phyloP scores from a whole-genome alignment of 768 basidiomycete genomes.

The Russula sp. region DNA sequence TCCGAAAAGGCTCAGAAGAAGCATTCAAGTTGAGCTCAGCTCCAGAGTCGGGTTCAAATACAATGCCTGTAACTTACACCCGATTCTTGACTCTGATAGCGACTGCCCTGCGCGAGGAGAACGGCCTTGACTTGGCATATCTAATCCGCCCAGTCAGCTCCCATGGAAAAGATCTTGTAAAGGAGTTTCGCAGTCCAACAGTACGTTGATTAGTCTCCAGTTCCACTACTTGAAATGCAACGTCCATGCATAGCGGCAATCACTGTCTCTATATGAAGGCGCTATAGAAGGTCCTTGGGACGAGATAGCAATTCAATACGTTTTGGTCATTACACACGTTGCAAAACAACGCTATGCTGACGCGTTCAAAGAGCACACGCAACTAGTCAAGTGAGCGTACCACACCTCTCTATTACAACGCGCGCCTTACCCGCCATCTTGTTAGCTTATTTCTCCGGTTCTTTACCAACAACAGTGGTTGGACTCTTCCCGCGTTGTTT shows the following conservation, averaged over 20 bases:
- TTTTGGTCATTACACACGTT: constrained; percentile 65
- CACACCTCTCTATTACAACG: background rate
- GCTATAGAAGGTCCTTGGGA: constrained; percentile 75
- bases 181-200: constrained; percentile 59
- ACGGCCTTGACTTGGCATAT: constrained; percentile 66
- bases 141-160: constrained; percentile 71
- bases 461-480: constrained; percentile 75
- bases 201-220: constrained; percentile 29
- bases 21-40: background rate
- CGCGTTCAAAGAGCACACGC: constrained; percentile 76
- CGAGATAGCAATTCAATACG: constrained; percentile 79
- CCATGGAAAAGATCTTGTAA: constrained; percentile 69
- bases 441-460: constrained; percentile 67
- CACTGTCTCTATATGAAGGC: constrained; percentile 46
- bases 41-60: background rate
- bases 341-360: constrained; percentile 60
- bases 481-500: constrained; percentile 82
- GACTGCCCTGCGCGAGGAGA: constrained; percentile 53
- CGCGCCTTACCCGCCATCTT: constrained; percentile 4
- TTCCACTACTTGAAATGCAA: background rate
- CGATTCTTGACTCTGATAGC: constrained; percentile 55
- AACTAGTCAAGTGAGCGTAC: constrained; percentile 63
- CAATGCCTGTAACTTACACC: constrained; percentile 42
- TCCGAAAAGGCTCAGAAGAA: background rate
- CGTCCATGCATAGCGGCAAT: constrained; percentile 27